phyloP scores from a whole-genome alignment of 768 basidiomycete genomes.

The Pleurotus djamor region DNA sequence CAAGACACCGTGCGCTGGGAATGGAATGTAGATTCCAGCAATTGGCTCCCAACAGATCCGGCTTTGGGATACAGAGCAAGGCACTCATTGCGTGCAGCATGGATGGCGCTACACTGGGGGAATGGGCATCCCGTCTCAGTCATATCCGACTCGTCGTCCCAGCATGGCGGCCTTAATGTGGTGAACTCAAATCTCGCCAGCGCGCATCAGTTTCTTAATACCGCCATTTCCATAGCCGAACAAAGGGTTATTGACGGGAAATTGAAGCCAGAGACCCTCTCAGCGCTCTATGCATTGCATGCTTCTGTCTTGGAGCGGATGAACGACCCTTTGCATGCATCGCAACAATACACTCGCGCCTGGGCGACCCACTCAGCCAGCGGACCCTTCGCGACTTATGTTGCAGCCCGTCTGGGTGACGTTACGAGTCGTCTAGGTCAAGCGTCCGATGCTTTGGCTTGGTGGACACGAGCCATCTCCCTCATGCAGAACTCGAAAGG shows the following conservation, averaged over 20 bases:
- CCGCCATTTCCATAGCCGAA: slow-evolving; percentile 46
- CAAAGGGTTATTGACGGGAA: slow-evolving; percentile 30
- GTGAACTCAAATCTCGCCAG: slow-evolving; percentile 55
- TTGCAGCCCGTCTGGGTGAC: slow-evolving; percentile 69
- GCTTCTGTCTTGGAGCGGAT: slow-evolving; percentile 61
- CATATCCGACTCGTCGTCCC: slow-evolving; percentile 32
- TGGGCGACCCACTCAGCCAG: slow-evolving; percentile 44
- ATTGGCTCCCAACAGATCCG: slow-evolving; percentile 80
- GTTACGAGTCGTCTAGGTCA: slow-evolving; percentile 56
- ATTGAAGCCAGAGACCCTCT: slow-evolving; percentile 47
- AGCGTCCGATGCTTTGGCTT: slow-evolving; percentile 49
- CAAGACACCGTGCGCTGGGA: slow-evolving; percentile 57
- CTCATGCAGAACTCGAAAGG: slow-evolving; percentile 34
- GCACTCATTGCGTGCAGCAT: slow-evolving; percentile 65
- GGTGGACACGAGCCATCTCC: slow-evolving; percentile 65
- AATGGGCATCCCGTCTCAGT: slow-evolving; percentile 35
- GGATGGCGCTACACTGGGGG: slow-evolving; percentile 72
- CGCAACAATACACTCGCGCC: slow-evolving; percentile 52
- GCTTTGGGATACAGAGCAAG: slow-evolving; percentile 60
- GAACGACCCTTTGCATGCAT: slow-evolving; percentile 47
- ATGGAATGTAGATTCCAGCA: slow-evolving; percentile 63
- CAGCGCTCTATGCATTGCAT: slow-evolving; percentile 53
- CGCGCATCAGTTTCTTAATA: slow-evolving; percentile 51
- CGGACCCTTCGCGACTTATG: slow-evolving; percentile 45
- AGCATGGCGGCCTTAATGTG: slow-evolving; percentile 35